These are phyloP conservation scores for Candolleomyces eurysporus DNA, from an alignment of 768 basidiomycete genomes.

Conservation along the genomic window DNA sequence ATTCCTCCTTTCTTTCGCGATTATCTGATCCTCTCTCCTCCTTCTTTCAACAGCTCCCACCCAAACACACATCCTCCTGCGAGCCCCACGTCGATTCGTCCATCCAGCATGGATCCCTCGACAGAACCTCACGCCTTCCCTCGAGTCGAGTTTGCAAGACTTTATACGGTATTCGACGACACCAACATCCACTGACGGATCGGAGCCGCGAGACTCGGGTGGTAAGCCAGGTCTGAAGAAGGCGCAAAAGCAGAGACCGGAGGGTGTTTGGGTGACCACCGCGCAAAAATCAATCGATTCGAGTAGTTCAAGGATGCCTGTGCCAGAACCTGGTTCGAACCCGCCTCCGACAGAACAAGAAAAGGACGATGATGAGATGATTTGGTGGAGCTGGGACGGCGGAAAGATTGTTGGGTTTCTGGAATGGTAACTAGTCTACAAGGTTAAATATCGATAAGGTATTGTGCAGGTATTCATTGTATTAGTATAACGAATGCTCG, in stretches of 20 bases:
- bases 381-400: constrained; percentile 65
- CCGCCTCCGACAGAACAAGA: not conserved
- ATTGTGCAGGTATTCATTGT: not conserved
- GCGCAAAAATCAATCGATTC: constrained; percentile 1
- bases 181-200: constrained; percentile 1
- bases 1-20: not conserved
- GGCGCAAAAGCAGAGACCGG: constrained; percentile 26
- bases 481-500: not conserved
- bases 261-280: constrained; percentile 49
- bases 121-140: constrained; percentile 36
- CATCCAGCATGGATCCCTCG: constrained; percentile 49
- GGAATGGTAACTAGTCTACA: constrained; percentile 38
- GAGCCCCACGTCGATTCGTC: constrained; percentile 43
- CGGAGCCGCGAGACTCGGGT: not conserved
- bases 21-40: not conserved
- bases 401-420: constrained; percentile 46
- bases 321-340: constrained; percentile 13
- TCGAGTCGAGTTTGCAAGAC: constrained; percentile 38
- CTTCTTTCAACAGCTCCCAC: constrained; percentile 33
- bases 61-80: constrained; percentile 45
- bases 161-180: constrained; percentile 35
- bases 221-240: constrained; percentile 11
- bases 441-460: not conserved
- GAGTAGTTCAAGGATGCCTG: too few relatives aligned
- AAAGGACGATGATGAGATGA: constrained; percentile 46